These are phyloP conservation scores for Chlorociboria aeruginascens DNA, from an alignment of 495 filamentous ascomycete genomes.

Conservation along the genomic window DNA sequence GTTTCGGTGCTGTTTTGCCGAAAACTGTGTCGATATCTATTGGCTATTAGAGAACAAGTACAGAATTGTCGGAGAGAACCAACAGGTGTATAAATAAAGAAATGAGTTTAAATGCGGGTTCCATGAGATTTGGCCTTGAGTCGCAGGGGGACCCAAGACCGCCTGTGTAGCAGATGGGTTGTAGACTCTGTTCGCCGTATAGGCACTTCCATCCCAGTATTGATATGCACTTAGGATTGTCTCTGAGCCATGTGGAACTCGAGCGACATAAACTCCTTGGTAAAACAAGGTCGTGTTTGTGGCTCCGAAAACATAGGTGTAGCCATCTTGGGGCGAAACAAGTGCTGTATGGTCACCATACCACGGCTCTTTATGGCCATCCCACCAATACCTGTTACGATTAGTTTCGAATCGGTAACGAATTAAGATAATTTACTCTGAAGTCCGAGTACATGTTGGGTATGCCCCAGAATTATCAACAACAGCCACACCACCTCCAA, in stretches of 20 bases:
- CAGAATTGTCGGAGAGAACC: not conserved
- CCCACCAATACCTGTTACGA: too few relatives aligned
- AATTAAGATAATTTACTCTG: too few relatives aligned
- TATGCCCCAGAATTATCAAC: too few relatives aligned
- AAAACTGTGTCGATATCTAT: not conserved
- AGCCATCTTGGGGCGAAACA: too few relatives aligned
- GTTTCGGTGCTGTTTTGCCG: not conserved
- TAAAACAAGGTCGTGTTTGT: too few relatives aligned
- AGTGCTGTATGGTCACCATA: too few relatives aligned
- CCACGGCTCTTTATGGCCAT: too few relatives aligned
- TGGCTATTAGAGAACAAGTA: not conserved
- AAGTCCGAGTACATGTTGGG: too few relatives aligned
- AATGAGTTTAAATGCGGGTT: not conserved
- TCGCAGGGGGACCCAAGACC: not conserved
- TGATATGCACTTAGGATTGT: not conserved
- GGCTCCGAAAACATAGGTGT: too few relatives aligned
- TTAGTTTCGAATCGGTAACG: too few relatives aligned
- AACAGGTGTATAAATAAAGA: not conserved
- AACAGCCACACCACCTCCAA: too few relatives aligned
- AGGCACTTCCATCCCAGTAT: not conserved
- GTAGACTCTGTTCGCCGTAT: not conserved
- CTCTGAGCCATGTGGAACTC: not conserved
- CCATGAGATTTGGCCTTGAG: not conserved
- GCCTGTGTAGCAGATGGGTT: not conserved
- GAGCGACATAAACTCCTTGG: too few relatives aligned